Evolutionary conservation across 31 red algal genomes (phyloP), one percentile per base, ranked within the genome.

Genomic region (Endocladia muricata): DNA sequence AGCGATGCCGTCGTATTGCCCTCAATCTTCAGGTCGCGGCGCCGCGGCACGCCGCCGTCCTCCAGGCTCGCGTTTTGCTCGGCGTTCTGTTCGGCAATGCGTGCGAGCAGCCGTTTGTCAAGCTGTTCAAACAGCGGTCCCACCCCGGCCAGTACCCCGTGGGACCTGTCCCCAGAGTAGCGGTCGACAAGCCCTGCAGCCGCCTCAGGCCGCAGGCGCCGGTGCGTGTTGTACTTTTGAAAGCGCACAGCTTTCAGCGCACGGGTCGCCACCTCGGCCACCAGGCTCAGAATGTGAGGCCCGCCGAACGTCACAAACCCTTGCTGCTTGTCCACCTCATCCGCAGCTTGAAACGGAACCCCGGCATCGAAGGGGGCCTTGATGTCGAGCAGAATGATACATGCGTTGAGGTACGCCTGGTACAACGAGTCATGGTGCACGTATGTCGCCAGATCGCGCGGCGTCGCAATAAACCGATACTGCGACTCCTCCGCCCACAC

Each of bases 221-320:
- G 67, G 42, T 83, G 79, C 2, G 52, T 41, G 44, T 83, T 73
- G 31, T 52, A 73, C 8, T 83, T 83, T 13, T 83, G 79, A 37
- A 42, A 82, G 3, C 78, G 41, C 26, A 82, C 78, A 31, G 78
- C 78, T 47, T 82, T 82, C 23, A 82, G 47, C 22, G 78, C 65
- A 23, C 78, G 63, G 17, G 78, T 82, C 26, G 78, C 78, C 38
- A 82, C 78, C 43, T 82, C 78, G 3, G 78, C 47, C 1, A 70
- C 36, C 23, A 82, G 64, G 15, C 43, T 3, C 25, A 82, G 63
- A 21, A 82, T 55, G 49, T 82, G 78, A 2, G 78, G 64, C 2
- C 42, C 65, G 1, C 78, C 78, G 35, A 71, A 82, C 3, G 26
- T 22, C 0, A 66, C 65, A 72, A 72, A 72, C 15, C 78, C 78